Base-by-base conservation (phyloP, 2,329 filamentous ascomycete species). In the Colletotrichum lindemuthianum region DNA sequence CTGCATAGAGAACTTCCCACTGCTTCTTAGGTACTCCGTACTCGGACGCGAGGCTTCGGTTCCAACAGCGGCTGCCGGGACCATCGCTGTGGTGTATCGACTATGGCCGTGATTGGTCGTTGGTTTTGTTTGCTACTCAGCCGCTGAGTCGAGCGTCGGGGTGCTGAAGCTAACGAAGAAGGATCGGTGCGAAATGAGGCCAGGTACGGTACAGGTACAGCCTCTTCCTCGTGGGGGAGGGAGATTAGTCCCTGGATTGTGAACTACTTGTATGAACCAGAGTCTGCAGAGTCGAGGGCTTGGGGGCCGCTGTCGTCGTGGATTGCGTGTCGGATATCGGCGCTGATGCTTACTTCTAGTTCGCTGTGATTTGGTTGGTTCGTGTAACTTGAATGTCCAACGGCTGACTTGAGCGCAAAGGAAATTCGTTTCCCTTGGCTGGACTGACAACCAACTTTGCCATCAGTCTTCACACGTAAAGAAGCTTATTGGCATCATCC, bases 401-500 rank as follows among this genome's bases (percentile, higher is more conserved):
- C 39, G 39, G 24, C 24, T 24, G 24, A 24, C 24, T 24, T 5
- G 24, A 24, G 24, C 24, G 24, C 24, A 24, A 24, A 24, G 24
- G 24, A 24, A 24, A 24, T 24, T 4, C 24, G 5, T 24, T 24
- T 24, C 24, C 24, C 24, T 24, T 24, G 24, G 24, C 24, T 24
- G 24, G 24, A 24, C 24, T 24, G 24, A 24, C 24, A 24, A 24
- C 24, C 5, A 24, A 24, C 24, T 24, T 40, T 40, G 39, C 39
- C 43, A 13, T n/a, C 40, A 24, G 24, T 24, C 24, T 24, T 49
- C 36, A 33, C 39, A 52, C 57, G 39, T 34, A 61, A 32, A 8
- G 47, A 65, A 57, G 63, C 63, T 65, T 65, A 37, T 16, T 49
- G 15, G 54, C 52, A 55, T 60, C 60, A 36, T 60, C 37, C 55